A percentile compares a stretch with the other conserved stretches of the same genome.
Evolutionary conservation across 2,329 filamentous ascomycete genomes (phyloP).

Genomic region (Chaetomium globosum): DNA sequence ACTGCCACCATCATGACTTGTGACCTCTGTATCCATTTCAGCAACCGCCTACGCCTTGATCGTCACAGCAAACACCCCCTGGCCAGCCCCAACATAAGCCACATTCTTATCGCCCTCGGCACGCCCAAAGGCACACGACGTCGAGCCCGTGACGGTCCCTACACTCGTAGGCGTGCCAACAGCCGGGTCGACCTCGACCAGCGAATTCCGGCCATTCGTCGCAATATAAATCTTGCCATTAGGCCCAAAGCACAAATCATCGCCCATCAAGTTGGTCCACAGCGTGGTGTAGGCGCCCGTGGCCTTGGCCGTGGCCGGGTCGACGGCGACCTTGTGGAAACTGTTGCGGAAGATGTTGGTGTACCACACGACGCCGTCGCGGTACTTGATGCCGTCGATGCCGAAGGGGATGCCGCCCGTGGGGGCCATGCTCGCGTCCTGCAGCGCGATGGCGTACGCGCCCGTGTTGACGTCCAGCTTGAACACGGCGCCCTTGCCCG

Average conservation of each 20-base stretch:
- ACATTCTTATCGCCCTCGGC: conserved; percentile 39
- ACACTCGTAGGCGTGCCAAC: conserved; percentile 37
- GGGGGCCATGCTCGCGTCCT: conserved; percentile 41
- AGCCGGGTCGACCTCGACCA: conserved; percentile 41
- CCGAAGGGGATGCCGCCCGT: conserved; percentile 41
- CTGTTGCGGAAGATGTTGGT: conserved; percentile 44
- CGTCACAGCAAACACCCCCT: conserved; percentile 39
- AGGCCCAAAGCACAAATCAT: conserved; percentile 41
- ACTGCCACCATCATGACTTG: too few species aligned
- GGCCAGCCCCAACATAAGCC: conserved; percentile 38
- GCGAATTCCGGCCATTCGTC: conserved; percentile 40
- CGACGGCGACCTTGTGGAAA: conserved; percentile 41
- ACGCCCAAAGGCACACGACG: conserved; percentile 40
- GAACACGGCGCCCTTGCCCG: conserved; percentile 40
- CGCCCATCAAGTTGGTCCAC: conserved; percentile 43
- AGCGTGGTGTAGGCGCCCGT: conserved; percentile 38
- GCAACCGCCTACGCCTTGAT: conserved; percentile 28
- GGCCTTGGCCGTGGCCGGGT: conserved; percentile 37
- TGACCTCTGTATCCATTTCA: too few species aligned
- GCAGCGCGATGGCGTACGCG: conserved; percentile 35
- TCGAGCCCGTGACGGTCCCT: conserved; percentile 38
- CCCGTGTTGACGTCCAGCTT: conserved; percentile 38
- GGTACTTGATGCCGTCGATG: conserved; percentile 42
- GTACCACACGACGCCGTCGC: conserved; percentile 41
- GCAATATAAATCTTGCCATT: conserved; percentile 41